Conservation (phyloP, 2,329 filamentous ascomycete species). For the Colletotrichum sp. region DNA sequence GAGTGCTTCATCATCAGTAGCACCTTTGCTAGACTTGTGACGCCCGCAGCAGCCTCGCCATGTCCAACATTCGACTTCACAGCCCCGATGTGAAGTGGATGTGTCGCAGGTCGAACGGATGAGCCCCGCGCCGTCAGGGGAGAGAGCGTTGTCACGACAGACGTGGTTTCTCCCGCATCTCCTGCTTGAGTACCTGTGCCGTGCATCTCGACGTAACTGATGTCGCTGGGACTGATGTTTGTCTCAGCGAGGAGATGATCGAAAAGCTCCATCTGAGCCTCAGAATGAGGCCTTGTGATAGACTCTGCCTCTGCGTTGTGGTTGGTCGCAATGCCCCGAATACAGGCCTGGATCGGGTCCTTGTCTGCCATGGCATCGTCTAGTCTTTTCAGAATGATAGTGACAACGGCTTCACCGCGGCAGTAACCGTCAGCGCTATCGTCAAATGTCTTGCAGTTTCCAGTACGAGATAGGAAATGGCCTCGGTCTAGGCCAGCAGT, state of each 20-base stretch:
- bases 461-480: slow-evolving; percentile 78
- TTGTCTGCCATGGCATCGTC: slow-evolving; percentile 46
- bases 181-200: slow-evolving; percentile 42
- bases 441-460: slow-evolving; percentile 81
- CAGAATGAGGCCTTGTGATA: slow-evolving; percentile 36
- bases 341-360: slow-evolving; percentile 35
- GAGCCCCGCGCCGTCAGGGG: not conserved
- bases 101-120: not conserved
- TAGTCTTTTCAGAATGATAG: slow-evolving; percentile 45
- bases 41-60: slow-evolving; percentile 10
- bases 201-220: slow-evolving; percentile 50
- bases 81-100: slow-evolving; percentile 27
- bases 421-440: slow-evolving; percentile 58
- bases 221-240: slow-evolving; percentile 26
- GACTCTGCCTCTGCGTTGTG: slow-evolving; percentile 46
- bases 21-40: slow-evolving; percentile 18
- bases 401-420: slow-evolving; percentile 48
- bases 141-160: slow-evolving; percentile 19
- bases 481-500: slow-evolving; percentile 77
- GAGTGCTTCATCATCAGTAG: slow-evolving; percentile 16
- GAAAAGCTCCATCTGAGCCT: slow-evolving; percentile 40
- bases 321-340: slow-evolving; percentile 40
- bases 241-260: slow-evolving; percentile 33
- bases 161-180: slow-evolving; percentile 26
- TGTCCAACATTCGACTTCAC: slow-evolving; percentile 24